Percentiles rank a stretch among this genome's conserved stretches.
Evolutionary conservation across 139 green algal species (phyloP).

Genomic region (Chlamydomonas schloesseri): DNA sequence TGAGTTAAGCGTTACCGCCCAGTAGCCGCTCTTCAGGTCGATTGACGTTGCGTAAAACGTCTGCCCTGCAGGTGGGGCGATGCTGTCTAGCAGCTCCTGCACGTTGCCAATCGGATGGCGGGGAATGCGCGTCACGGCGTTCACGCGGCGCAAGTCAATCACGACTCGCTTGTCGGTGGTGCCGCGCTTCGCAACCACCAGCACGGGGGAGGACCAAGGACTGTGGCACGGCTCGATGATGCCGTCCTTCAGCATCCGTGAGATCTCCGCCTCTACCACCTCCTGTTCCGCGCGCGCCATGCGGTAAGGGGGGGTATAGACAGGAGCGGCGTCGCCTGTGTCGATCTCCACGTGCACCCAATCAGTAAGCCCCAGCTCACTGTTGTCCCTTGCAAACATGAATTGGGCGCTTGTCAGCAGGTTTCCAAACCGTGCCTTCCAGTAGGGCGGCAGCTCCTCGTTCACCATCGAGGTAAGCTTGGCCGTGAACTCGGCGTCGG

Average conservation of each 20-base stretch:
- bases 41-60: background rate
- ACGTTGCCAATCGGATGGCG: background rate
- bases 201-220: background rate
- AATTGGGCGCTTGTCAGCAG: background rate
- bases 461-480: background rate
- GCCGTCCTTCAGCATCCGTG: background rate
- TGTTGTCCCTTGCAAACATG: background rate
- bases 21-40: background rate
- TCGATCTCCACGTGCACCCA: background rate
- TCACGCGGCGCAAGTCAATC: background rate
- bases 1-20: too few species aligned
- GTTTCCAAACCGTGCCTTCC: background rate
- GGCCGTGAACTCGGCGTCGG: background rate
- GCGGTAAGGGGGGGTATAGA: background rate
- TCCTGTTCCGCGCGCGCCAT: background rate
- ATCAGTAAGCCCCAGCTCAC: background rate
- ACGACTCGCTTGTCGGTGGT: background rate
- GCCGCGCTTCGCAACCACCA: background rate
- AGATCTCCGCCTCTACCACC: background rate
- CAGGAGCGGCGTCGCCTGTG: background rate
- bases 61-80: background rate
- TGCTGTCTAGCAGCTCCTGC: background rate
- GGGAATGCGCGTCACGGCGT: background rate
- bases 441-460: background rate
- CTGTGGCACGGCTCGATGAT: background rate